Evolutionary conservation across 2,329 filamentous ascomycete genomes (phyloP), one percentile per base, ranked within the genome.

Genomic region (Calonectria ilicicola): DNA sequence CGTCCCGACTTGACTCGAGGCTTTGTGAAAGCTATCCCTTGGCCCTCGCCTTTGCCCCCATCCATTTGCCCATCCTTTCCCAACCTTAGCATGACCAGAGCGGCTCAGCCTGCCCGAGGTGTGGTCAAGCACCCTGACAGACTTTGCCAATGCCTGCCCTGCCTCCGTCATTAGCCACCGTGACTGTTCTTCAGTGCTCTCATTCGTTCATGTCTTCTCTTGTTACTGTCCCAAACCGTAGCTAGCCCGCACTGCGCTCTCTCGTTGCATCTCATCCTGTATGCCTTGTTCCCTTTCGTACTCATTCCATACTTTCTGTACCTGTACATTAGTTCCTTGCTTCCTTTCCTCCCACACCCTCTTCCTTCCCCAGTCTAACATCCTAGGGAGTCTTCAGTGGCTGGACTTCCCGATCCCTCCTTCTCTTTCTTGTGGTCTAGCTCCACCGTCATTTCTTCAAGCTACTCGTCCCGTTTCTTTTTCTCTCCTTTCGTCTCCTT

Each of bases 361-460:
- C 66, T 62, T 58, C 65, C 40, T 62, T 40, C 49, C 21, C 58
- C 44, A 15, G 51, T 15, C n/a, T 40, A 62, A 51, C 49, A 35
- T 35, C 53, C 21, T 40, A 15, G 32, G 10, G 53, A 44, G 27
- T 69, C 65, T 21, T 60, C 26, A 23, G 60, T 65, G 49, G 49
- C 58, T 69, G 17, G 62, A 40, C 65, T 49, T 47, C 56, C 35
- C 23, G 8, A 19, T 27, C 58, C 29, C 46, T 42, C 65, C 60
- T 67, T 64, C 47, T 23, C 40, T 44, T 62, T 69, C 51, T 46
- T 46, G 32, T 26, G 42, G 51, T 35, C 40, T 65, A 68, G 58
- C 70, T 62, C 60, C 47, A 60, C 49, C 38, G n/a, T 63, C 42
- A 40, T 38, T 42, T 65, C 21, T 65, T 64, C 51, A 58, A 68